Percentiles rank a stretch among this genome's conserved stretches.
Evolutionary conservation across 345 rosid species (phyloP).

Genomic region (Eucalyptus pauciflora): DNA sequence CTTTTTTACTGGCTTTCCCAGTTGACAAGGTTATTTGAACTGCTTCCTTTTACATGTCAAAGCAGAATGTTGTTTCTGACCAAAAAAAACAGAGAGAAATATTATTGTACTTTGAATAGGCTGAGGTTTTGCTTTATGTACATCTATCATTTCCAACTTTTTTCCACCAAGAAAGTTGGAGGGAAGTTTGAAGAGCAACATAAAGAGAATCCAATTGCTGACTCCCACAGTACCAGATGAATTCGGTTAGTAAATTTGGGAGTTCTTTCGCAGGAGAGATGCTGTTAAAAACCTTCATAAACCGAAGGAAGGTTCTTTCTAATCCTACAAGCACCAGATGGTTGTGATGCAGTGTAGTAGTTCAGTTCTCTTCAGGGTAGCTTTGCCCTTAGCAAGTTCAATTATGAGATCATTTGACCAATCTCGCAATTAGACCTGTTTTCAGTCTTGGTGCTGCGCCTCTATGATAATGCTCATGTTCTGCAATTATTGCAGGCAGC

Average conservation of each 20-base stretch:
- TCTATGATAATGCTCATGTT: not conserved
- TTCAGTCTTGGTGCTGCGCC: not conserved
- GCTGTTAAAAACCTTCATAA: not conserved
- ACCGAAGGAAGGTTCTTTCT: not conserved
- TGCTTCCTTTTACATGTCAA: not conserved
- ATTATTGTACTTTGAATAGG: not conserved
- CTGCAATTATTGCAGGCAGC: conserved; percentile 63
- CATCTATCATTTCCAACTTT: not conserved
- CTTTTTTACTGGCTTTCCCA: not conserved
- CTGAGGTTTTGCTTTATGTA: not conserved
- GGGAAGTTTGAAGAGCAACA: not conserved
- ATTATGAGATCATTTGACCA: not conserved
- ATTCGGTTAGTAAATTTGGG: not conserved
- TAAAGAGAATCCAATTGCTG: not conserved
- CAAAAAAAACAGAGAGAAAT: too few relatives aligned
- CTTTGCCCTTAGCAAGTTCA: not conserved
- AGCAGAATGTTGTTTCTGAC: not conserved
- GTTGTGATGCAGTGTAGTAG: not conserved
- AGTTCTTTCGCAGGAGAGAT: not conserved
- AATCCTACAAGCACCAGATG: not conserved
- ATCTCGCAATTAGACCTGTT: not conserved
- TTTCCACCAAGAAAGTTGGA: not conserved
- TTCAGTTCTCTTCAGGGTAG: not conserved
- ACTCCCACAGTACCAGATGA: not conserved
- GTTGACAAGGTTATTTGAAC: not conserved